These are phyloP conservation scores for Boletus tomentosulus DNA, from an alignment of 768 basidiomycete genomes.

Conservation along the genomic window DNA sequence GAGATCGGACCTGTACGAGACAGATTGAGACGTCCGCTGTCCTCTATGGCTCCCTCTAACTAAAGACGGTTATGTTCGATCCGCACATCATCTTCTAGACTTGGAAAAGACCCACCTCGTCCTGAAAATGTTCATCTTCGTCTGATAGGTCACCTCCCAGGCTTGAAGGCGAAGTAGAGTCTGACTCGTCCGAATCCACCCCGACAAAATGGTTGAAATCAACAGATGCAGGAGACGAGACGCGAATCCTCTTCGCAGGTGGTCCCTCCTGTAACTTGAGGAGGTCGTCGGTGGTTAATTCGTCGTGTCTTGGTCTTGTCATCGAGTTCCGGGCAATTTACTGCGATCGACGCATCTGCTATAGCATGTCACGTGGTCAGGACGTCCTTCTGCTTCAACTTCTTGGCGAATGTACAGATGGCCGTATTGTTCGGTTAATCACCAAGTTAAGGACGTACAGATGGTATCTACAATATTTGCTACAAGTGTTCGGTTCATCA, in stretches of 20 bases:
- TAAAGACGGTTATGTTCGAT: neutral
- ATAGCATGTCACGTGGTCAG: neutral
- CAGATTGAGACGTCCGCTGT: slow-evolving; percentile 15
- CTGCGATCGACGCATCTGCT: no score
- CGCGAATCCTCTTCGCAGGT: slow-evolving; percentile 33
- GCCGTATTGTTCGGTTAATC: no score
- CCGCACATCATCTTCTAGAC: neutral
- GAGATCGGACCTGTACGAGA: slow-evolving; percentile 21
- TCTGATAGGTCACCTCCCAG: slow-evolving; percentile 11
- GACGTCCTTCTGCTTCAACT: no score
- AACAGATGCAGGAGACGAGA: slow-evolving; percentile 1
- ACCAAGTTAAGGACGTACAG: no score
- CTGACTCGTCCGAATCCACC: neutral
- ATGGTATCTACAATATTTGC: neutral
- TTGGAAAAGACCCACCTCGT: slow-evolving; percentile 7
- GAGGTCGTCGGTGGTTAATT: slow-evolving; percentile 44
- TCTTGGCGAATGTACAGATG: no score
- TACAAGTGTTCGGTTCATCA: neutral
- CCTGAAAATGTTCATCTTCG: slow-evolving; percentile 20
- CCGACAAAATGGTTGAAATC: neutral
- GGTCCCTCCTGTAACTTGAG: slow-evolving; percentile 44
- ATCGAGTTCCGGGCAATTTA: slow-evolving; percentile 1
- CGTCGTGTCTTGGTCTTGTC: slow-evolving; percentile 15
- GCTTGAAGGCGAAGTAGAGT: slow-evolving; percentile 5
- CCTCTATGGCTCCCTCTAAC: slow-evolving; percentile 4